These are phyloP conservation scores for Parietaria judaica DNA, from an alignment of 306 rosid species.

Conservation along the genomic window DNA sequence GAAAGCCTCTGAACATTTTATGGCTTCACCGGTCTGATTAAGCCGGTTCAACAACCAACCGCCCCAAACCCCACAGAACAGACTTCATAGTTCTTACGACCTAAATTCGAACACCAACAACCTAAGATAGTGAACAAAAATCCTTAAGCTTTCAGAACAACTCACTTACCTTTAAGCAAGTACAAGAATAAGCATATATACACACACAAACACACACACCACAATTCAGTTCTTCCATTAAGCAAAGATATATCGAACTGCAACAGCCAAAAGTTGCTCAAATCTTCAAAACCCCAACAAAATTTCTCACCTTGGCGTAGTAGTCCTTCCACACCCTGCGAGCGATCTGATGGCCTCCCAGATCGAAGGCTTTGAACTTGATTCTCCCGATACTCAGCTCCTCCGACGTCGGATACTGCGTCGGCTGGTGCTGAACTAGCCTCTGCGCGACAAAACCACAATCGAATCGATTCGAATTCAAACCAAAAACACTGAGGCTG, in stretches of 20 bases:
- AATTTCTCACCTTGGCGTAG: slow-evolving; percentile 49
- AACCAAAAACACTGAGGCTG: background rate
- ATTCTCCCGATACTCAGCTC: slow-evolving; percentile 73
- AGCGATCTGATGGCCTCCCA: slow-evolving; percentile 87
- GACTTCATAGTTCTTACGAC: background rate
- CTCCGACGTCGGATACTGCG: slow-evolving; percentile 77
- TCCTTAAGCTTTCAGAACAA: too few relatives aligned
- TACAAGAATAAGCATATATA: too few relatives aligned
- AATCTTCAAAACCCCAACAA: background rate
- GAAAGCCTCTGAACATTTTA: background rate
- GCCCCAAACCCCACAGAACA: background rate
- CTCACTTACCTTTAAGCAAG: too few relatives aligned
- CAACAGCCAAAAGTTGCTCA: too few relatives aligned
- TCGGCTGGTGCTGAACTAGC: slow-evolving; percentile 77
- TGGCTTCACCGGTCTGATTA: background rate
- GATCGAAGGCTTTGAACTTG: slow-evolving; percentile 79
- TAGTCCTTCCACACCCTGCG: slow-evolving; percentile 88
- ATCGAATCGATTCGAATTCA: background rate
- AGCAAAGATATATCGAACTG: too few relatives aligned
- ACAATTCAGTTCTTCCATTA: too few relatives aligned
- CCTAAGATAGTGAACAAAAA: too few relatives aligned
- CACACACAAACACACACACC: too few relatives aligned
- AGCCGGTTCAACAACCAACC: background rate
- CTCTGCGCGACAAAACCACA: slow-evolving; percentile 36
- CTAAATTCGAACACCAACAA: background rate